Percentiles rank a stretch among this genome's conserved stretches.
These are phyloP conservation scores for Pyrenophora teres DNA, from an alignment of 2,329 filamentous ascomycete genomes.

Conservation along the genomic window DNA sequence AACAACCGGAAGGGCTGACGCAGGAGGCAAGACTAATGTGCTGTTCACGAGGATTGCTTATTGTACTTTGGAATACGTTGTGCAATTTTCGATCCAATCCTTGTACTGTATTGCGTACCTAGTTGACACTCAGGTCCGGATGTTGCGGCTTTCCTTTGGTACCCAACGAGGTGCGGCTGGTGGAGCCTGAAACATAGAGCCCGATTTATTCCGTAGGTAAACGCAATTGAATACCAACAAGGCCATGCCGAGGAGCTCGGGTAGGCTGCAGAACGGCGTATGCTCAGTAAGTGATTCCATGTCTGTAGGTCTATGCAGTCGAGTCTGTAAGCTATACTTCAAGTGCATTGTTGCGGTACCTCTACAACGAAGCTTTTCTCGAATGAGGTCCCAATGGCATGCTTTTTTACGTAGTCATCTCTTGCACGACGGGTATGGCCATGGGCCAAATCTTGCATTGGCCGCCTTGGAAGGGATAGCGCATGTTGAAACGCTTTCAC, in stretches of 20 bases:
- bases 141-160: neutral
- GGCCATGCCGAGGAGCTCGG: neutral
- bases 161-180: slow-evolving; percentile 6
- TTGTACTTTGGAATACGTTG: too few relatives aligned
- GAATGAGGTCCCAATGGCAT: neutral
- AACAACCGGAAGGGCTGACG: slow-evolving; percentile 6
- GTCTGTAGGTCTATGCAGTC: neutral
- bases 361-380: too few relatives aligned
- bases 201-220: slow-evolving; percentile 13
- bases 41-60: too few relatives aligned
- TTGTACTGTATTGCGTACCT: too few relatives aligned
- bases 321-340: too few relatives aligned
- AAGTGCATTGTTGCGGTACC: too few relatives aligned
- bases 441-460: too few relatives aligned
- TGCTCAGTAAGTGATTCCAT: neutral
- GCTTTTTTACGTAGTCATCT: too few relatives aligned
- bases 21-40: neutral
- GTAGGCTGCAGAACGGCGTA: slow-evolving; percentile 4
- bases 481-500: slow-evolving; percentile 29
- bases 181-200: slow-evolving; percentile 1
- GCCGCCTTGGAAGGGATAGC: neutral
- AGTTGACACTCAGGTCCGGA: neutral
- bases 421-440: too few relatives aligned
- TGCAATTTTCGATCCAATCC: too few relatives aligned
- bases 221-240: neutral